Evolutionary conservation across 371 early-diverging fungal genomes (phyloP).

Genomic region (Coemansia sp.): DNA sequence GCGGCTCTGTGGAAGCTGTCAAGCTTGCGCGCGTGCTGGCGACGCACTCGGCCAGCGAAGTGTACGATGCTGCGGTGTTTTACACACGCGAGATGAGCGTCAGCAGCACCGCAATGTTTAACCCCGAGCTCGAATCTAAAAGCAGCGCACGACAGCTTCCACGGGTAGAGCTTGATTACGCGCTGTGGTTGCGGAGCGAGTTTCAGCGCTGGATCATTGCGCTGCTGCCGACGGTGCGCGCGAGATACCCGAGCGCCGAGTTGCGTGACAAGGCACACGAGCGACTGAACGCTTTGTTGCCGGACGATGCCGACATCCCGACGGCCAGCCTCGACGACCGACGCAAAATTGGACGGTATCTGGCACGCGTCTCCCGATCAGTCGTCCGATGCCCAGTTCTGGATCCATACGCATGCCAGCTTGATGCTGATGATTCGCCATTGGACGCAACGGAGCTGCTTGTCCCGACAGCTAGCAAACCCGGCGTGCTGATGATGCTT

Average conservation of each 20-base stretch:
- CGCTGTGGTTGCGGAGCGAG: constrained; percentile 28
- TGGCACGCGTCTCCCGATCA: constrained; percentile 1
- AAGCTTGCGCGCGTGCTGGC: neutral
- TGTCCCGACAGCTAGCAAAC: neutral
- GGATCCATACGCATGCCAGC: neutral
- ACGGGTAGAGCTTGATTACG: neutral
- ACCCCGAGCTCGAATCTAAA: too few species aligned
- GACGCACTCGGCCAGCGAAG: constrained; percentile 27
- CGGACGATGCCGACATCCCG: neutral
- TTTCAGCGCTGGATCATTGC: constrained; percentile 22
- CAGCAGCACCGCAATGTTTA: neutral
- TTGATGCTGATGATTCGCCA: neutral
- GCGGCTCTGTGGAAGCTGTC: neutral
- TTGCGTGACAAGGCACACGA: constrained; percentile 1
- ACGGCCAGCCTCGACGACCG: neutral
- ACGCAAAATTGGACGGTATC: neutral
- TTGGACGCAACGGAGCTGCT: neutral
- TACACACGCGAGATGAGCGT: constrained; percentile 15
- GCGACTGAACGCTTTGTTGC: constrained; percentile 2
- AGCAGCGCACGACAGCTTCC: too few species aligned
- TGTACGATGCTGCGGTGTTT: constrained; percentile 16
- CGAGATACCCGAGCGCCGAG: neutral
- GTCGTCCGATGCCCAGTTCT: constrained; percentile 3
- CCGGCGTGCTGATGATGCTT: neutral
- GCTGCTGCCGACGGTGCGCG: neutral